Evolutionary conservation across 768 basidiomycete genomes (phyloP).

Genomic region (Amanita muscaria): DNA sequence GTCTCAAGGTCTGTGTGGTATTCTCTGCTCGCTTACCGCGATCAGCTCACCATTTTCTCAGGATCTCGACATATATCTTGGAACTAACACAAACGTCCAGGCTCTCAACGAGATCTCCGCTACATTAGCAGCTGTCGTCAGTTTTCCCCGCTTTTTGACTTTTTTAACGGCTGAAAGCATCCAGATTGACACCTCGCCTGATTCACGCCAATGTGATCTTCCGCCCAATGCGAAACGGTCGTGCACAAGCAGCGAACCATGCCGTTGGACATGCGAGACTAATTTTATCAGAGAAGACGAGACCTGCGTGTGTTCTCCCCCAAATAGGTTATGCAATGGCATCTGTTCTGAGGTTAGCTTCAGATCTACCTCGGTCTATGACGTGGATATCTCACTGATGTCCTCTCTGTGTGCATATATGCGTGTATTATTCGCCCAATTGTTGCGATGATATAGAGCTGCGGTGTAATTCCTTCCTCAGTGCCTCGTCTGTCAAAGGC

Average conservation of each 20-base stretch:
- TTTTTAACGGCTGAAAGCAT: too few species aligned
- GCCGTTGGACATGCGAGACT: slow-evolving; percentile 26
- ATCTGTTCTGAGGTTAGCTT: slow-evolving; percentile 23
- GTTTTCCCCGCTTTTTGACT: slow-evolving; percentile 2
- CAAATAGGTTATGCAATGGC: slow-evolving; percentile 31
- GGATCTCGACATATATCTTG: slow-evolving; percentile 27
- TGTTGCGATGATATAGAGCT: slow-evolving; percentile 24
- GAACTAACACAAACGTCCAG: slow-evolving; percentile 20
- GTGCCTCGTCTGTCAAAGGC: slow-evolving; percentile 18
- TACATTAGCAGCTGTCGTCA: slow-evolving; percentile 20
- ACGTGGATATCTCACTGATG: too few species aligned
- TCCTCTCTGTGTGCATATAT: neutral
- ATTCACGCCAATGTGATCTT: slow-evolving; percentile 26
- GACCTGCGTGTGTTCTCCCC: slow-evolving; percentile 28
- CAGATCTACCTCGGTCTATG: neutral
- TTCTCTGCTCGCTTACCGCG: neutral
- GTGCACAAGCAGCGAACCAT: slow-evolving; percentile 25
- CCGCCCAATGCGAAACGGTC: slow-evolving; percentile 20
- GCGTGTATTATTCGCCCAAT: too few species aligned
- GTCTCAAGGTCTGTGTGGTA: slow-evolving; percentile 31
- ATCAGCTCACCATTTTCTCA: slow-evolving; percentile 11
- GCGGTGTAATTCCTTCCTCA: slow-evolving; percentile 22
- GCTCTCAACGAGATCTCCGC: slow-evolving; percentile 16
- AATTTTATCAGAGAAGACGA: slow-evolving; percentile 20
- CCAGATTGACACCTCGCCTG: slow-evolving; percentile 24